Evolutionary conservation across 2,329 filamentous ascomycete genomes (phyloP), one percentile per base, ranked within the genome.

Genomic region (Aureobasidium lini): DNA sequence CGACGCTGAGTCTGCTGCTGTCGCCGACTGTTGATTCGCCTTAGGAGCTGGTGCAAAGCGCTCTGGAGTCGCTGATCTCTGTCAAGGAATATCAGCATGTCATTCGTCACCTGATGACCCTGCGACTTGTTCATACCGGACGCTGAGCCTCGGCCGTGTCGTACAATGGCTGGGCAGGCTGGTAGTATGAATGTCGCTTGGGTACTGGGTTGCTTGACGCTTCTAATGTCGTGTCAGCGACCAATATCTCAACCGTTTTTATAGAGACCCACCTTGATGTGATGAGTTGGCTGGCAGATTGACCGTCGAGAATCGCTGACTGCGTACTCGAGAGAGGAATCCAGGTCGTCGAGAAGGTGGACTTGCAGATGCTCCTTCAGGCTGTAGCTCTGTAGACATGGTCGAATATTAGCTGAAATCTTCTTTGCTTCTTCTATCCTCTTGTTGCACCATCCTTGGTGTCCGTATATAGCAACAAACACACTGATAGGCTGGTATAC

Each of bases 301-400:
- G 18, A 29, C 40, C 4, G 42, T 39, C 13, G 57, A 59, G 40
- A 59, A 59, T n/a, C 57, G 57, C 32, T 59, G 57, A 23, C 57
- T 59, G 47, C 57, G 57, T 15, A 50, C 37, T 50, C 57, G 40
- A 15, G 56, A 59, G 6, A 59, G n/a, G n/a, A 59, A 59, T n/a
- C 48, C 40, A 28, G 57, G 39, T 32, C 57, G 57, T 31, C 43
- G 54, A 40, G 43, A 37, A 13, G 52, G 16, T 40, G 43, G 43
- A 36, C 32, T 57, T 15, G 23, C 32, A 40, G 43, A 18, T 18
- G 23, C 11, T 18, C 8, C 11, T 23, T 57, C 54, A 32, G 54
- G 10, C 18, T 42, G 13, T 23, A 40, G 11, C 28, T 57, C 54
- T 57, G 23, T 40, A 39, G 40, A 47, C 50, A 54, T 54, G 37